Evolutionary conservation across 805 yeast genomes (phyloP).

Genomic region (Scheffersomyces lignosus): DNA sequence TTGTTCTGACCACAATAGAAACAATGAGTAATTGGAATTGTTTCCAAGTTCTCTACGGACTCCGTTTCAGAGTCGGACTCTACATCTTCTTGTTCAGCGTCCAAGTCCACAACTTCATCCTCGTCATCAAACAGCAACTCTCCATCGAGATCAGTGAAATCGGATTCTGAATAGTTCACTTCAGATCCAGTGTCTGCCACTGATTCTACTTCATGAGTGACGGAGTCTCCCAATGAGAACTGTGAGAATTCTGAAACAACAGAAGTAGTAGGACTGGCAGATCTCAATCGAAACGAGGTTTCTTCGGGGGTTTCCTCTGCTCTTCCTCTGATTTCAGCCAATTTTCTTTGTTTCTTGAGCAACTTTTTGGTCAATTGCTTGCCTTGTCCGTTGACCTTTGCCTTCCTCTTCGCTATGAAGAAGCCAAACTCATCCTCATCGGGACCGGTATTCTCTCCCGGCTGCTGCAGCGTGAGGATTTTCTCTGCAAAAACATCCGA

Average conservation of each 20-base stretch:
- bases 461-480: constrained; percentile 33
- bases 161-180: constrained; percentile 34
- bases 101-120: constrained; percentile 17
- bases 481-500: constrained; percentile 64
- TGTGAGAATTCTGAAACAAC: constrained; percentile 55
- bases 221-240: constrained; percentile 52
- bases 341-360: constrained; percentile 25
- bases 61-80: constrained; percentile 19
- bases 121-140: constrained; percentile 26
- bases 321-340: constrained; percentile 39
- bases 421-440: constrained; percentile 56
- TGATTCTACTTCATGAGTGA: constrained; percentile 23
- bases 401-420: constrained; percentile 30
- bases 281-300: constrained; percentile 22
- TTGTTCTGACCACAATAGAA: constrained; percentile 58
- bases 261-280: constrained; percentile 54
- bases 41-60: constrained; percentile 21
- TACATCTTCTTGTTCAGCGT: constrained; percentile 12
- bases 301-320: constrained; percentile 7
- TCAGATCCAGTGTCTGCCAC: constrained; percentile 52
- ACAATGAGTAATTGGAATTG: constrained; percentile 52
- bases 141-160: constrained; percentile 15
- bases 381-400: constrained; percentile 12
- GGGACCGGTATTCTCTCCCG: constrained; percentile 11
- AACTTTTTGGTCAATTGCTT: constrained; percentile 42